These are phyloP conservation scores for Annulohypoxylon moriforme DNA, from an alignment of 495 filamentous ascomycete genomes.

Conservation along the genomic window DNA sequence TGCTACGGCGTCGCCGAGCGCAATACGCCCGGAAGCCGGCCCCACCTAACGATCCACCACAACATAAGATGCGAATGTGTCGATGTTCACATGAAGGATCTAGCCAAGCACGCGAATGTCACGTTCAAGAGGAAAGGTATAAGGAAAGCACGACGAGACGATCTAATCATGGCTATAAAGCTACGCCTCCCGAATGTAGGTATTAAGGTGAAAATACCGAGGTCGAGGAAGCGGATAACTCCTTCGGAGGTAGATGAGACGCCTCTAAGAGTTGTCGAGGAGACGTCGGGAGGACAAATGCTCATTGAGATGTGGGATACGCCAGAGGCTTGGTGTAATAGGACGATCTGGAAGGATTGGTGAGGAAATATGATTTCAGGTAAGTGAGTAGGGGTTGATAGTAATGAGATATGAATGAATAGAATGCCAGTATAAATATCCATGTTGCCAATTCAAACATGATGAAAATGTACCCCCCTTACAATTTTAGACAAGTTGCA, in stretches of 20 bases:
- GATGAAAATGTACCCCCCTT: no score
- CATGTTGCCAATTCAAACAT: neutral
- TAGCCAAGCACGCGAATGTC: conserved; percentile 10
- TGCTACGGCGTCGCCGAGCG: conserved; percentile 20
- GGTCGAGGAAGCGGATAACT: neutral
- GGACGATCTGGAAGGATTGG: conserved; percentile 46
- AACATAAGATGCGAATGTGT: neutral
- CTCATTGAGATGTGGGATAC: conserved; percentile 42
- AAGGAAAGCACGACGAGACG: conserved; percentile 9
- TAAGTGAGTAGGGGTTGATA: neutral
- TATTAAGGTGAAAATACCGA: neutral
- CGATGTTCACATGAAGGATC: neutral
- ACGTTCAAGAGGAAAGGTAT: conserved; percentile 5
- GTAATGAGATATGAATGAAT: neutral
- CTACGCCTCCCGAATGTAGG: conserved; percentile 19
- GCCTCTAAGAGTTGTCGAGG: conserved; percentile 23
- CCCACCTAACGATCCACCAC: conserved; percentile 24
- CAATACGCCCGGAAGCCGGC: neutral
- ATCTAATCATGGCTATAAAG: conserved; percentile 27
- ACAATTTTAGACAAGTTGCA: neutral
- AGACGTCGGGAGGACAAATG: conserved; percentile 14
- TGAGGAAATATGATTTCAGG: conserved; percentile 9
- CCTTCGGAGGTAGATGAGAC: neutral
- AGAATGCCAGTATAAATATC: neutral
- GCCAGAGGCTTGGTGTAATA: conserved; percentile 23